Evolutionary conservation across 2,329 filamentous ascomycete genomes (phyloP).

Genomic region (Penicillium sp.): DNA sequence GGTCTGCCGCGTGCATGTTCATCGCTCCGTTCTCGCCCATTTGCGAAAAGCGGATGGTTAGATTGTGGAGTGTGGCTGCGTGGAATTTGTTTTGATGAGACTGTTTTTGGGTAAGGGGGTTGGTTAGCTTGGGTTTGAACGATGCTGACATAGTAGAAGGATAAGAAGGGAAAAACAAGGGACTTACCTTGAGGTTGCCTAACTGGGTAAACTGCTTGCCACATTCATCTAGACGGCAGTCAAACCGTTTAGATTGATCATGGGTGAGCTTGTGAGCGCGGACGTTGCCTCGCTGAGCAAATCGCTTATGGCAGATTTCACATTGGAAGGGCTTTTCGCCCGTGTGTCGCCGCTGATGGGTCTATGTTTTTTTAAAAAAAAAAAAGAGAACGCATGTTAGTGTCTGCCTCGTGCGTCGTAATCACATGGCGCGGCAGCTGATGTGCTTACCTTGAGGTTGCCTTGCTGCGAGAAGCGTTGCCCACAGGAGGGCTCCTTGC

Average conservation of each 20-base stretch:
- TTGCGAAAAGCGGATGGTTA: slow-evolving; percentile 70
- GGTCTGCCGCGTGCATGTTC: slow-evolving; percentile 66
- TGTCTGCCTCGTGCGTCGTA: neutral
- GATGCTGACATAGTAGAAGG: neutral
- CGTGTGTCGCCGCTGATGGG: slow-evolving; percentile 82
- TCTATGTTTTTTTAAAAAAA: slow-evolving; percentile 50
- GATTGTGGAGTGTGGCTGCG: slow-evolving; percentile 65
- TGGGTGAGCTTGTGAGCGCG: slow-evolving; percentile 82
- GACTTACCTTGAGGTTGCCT: slow-evolving; percentile 81
- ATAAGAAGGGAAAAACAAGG: neutral
- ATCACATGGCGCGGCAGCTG: neutral
- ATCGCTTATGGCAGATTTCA: slow-evolving; percentile 74
- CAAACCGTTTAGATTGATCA: slow-evolving; percentile 72
- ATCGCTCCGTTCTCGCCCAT: slow-evolving; percentile 63
- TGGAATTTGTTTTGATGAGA: slow-evolving; percentile 96
- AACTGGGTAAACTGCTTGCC: slow-evolving; percentile 85
- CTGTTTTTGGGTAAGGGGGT: slow-evolving; percentile 41
- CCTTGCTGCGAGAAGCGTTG: slow-evolving; percentile 85
- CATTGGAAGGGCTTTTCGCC: slow-evolving; percentile 83
- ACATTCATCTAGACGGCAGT: slow-evolving; percentile 79
- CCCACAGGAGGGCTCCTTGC: slow-evolving; percentile 70
- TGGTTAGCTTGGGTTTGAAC: slow-evolving; percentile 7
- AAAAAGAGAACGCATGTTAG: neutral
- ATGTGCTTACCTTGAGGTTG: slow-evolving; percentile 71
- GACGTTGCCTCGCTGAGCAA: slow-evolving; percentile 83